These are phyloP conservation scores for Sporothrix protearum DNA, from an alignment of 2,329 filamentous ascomycete species.

Conservation along the genomic window DNA sequence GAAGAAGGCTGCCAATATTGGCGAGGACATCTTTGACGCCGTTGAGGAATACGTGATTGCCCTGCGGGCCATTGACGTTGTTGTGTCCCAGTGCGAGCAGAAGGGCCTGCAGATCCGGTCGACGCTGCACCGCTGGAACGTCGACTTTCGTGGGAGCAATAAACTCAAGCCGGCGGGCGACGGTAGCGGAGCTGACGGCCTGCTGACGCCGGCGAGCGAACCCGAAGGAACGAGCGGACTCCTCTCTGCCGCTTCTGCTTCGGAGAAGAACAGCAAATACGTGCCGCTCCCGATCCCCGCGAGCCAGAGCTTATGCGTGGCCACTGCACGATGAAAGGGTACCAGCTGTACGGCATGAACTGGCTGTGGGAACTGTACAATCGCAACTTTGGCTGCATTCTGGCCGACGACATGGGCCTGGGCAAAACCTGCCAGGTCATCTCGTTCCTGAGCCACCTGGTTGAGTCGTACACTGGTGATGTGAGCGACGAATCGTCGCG, in stretches of 20 bases:
- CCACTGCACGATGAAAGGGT: slow-evolving; percentile 78
- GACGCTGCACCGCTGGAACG: slow-evolving; percentile 47
- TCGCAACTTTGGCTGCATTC: slow-evolving; percentile 76
- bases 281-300: slow-evolving; percentile 45
- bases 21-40: slow-evolving; percentile 50
- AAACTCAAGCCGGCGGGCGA: slow-evolving; percentile 34
- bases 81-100: slow-evolving; percentile 71
- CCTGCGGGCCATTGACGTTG: slow-evolving; percentile 76
- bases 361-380: slow-evolving; percentile 86
- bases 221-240: slow-evolving; percentile 25
- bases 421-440: slow-evolving; percentile 98
- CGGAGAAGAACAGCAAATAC: slow-evolving; percentile 29
- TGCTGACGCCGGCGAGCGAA: slow-evolving; percentile 37
- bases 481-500: slow-evolving; percentile 34
- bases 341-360: slow-evolving; percentile 90
- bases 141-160: slow-evolving; percentile 45
- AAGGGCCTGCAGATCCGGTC: slow-evolving; percentile 58
- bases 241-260: slow-evolving; percentile 1
- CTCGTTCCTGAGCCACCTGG: slow-evolving; percentile 79
- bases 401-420: slow-evolving; percentile 95
- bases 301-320: slow-evolving; percentile 77
- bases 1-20: slow-evolving; percentile 48
- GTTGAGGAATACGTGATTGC: slow-evolving; percentile 71
- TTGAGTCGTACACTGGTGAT: slow-evolving; percentile 52
- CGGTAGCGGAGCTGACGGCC: neutral